Percentiles rank a stretch among this genome's conserved stretches.
Conservation (phyloP, 1,284 basidiomycete genomes). For the Amylostereum areolatum region DNA sequence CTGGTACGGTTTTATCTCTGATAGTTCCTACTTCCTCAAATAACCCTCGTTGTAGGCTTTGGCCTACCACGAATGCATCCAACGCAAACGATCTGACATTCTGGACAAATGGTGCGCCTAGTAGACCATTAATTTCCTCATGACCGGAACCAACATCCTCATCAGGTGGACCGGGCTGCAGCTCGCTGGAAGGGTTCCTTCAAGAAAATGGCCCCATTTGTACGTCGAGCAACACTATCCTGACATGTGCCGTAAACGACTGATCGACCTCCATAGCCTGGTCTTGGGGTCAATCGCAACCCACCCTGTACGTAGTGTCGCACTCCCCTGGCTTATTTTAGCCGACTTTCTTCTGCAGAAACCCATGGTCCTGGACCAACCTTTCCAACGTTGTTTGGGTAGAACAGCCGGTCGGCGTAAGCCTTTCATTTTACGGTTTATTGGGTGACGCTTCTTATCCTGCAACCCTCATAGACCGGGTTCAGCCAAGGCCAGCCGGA, state of each 20-base stretch:
- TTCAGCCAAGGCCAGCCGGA: conserved; percentile 28
- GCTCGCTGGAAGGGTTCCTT: conserved; percentile 39
- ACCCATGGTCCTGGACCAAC: conserved; percentile 36
- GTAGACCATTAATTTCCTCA: neutral
- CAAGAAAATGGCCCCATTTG: conserved; percentile 44
- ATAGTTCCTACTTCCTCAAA: neutral
- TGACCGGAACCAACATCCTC: neutral
- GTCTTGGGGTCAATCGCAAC: conserved; percentile 50
- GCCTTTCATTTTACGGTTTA: conserved; percentile 11
- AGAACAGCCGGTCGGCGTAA: conserved; percentile 46
- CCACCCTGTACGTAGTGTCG: conserved; percentile 31
- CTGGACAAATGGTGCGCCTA: conserved; percentile 29
- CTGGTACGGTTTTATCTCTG: conserved; percentile 23
- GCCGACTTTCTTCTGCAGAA: conserved; percentile 12
- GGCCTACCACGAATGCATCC: conserved; percentile 40
- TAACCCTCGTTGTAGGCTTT: conserved; percentile 24
- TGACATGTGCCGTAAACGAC: neutral
- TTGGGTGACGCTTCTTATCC: too few species aligned
- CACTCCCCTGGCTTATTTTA: neutral
- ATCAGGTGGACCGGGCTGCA: conserved; percentile 42
- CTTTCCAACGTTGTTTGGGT: conserved; percentile 40
- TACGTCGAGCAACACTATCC: conserved; percentile 12
- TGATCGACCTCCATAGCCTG: conserved; percentile 30
- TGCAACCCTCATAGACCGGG: conserved; percentile 19
- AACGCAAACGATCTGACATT: conserved; percentile 46